Conservation (phyloP, 495 filamentous ascomycete genomes). For the Penicillium bovifimosum region DNA sequence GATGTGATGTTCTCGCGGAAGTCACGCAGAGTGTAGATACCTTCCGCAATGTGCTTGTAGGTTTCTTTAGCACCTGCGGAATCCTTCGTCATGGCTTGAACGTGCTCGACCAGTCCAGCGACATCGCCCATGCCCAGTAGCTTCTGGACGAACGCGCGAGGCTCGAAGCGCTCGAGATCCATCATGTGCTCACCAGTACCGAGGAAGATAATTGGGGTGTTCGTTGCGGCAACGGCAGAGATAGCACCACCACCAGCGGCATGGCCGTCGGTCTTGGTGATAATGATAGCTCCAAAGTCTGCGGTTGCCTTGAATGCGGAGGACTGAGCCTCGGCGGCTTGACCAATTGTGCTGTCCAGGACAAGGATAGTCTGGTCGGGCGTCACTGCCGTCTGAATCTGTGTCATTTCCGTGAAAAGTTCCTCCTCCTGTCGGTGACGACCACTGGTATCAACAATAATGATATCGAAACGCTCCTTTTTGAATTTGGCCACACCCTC, state of each 20-base stretch:
- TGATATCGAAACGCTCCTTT: slow-evolving; percentile 96
- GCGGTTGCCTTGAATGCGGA: slow-evolving; percentile 97
- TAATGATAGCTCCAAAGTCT: slow-evolving; percentile 97
- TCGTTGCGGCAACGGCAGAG: slow-evolving; percentile 93
- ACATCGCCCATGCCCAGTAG: slow-evolving; percentile 97
- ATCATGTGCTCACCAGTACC: slow-evolving; percentile 97
- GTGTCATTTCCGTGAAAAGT: slow-evolving; percentile 95
- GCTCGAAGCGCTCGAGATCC: slow-evolving; percentile 88
- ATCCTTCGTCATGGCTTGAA: slow-evolving; percentile 93
- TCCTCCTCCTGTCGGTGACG: slow-evolving; percentile 92
- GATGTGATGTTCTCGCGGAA: slow-evolving; percentile 92
- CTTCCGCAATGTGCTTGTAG: slow-evolving; percentile 96
- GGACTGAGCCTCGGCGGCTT: slow-evolving; percentile 89
- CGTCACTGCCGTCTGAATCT: slow-evolving; percentile 86
- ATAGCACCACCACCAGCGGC: slow-evolving; percentile 95
- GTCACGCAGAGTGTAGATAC: slow-evolving; percentile 92
- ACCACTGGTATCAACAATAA: slow-evolving; percentile 96
- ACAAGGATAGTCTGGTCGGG: slow-evolving; percentile 99
- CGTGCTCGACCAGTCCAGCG: slow-evolving; percentile 90
- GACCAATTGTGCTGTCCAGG: slow-evolving; percentile 91
- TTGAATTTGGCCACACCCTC: slow-evolving; percentile 99
- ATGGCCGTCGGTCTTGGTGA: slow-evolving; percentile 97
- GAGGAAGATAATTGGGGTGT: slow-evolving; percentile 96
- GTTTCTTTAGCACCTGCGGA: slow-evolving; percentile 76
- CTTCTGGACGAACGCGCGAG: slow-evolving; percentile 85